phyloP scores from a whole-genome alignment of 306 rosid genomes.

The Echinosophora koreensis region DNA sequence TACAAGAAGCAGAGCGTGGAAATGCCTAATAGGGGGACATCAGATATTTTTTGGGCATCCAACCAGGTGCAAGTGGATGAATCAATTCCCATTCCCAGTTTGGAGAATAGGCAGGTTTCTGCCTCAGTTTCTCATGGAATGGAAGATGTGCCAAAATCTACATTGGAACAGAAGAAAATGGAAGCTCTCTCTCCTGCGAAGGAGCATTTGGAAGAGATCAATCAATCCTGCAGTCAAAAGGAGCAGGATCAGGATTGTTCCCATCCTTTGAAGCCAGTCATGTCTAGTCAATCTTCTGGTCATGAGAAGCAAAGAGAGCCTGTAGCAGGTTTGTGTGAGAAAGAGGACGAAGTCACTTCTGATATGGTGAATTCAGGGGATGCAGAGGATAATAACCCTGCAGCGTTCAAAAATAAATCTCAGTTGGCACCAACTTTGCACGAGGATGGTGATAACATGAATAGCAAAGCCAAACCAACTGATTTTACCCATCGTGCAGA shows the following conservation, averaged over 20 bases:
- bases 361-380: conserved; percentile 57
- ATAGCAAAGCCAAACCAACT: conserved; percentile 45
- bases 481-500: conserved; percentile 44
- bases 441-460: conserved; percentile 44
- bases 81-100: conserved; percentile 45
- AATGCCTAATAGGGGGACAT: conserved; percentile 53
- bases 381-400: conserved; percentile 47
- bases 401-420: conserved; percentile 40
- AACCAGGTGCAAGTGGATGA: conserved; percentile 56
- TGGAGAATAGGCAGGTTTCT: conserved; percentile 54
- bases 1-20: conserved; percentile 81
- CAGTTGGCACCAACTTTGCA: conserved; percentile 35
- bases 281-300: conserved; percentile 47
- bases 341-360: conserved; percentile 49
- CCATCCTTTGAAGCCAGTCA: conserved; percentile 43
- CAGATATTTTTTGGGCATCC: conserved; percentile 55
- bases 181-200: conserved; percentile 43
- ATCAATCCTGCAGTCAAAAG: conserved; percentile 46
- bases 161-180: conserved; percentile 45
- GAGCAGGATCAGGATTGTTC: conserved; percentile 48
- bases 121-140: conserved; percentile 42
- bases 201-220: conserved; percentile 57
- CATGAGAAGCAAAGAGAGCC: conserved; percentile 57
- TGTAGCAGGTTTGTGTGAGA: conserved; percentile 44
- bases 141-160: conserved; percentile 43